Percentiles rank a stretch among this genome's conserved stretches.
phyloP scores from a whole-genome alignment of 139 green algal genomes.

The Asterochloris sp. region DNA sequence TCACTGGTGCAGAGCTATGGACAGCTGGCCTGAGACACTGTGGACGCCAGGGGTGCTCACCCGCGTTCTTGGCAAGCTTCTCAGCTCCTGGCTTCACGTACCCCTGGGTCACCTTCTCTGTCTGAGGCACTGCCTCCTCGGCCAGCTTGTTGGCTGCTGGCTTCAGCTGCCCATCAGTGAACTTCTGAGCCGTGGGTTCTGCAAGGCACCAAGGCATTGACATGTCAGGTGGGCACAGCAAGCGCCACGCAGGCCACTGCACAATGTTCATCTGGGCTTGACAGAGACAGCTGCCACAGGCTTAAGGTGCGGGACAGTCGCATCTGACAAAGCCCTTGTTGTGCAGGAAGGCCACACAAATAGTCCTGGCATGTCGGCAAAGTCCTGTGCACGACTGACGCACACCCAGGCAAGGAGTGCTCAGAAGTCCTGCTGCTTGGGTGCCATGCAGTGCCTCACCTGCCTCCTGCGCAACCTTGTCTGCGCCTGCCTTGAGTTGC shows the following conservation, averaged over 20 bases:
- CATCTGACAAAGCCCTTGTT: not conserved
- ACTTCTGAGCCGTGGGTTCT: slow-evolving; percentile 16
- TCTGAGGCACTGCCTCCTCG: slow-evolving; percentile 6
- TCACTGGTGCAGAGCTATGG: not conserved
- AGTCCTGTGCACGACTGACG: too few relatives aligned
- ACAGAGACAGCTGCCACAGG: not conserved
- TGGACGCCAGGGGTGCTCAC: not conserved
- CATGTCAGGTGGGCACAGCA: too few relatives aligned
- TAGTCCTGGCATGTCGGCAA: not conserved
- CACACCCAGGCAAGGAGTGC: too few relatives aligned
- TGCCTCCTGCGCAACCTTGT: slow-evolving; percentile 10
- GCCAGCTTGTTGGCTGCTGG: slow-evolving; percentile 15
- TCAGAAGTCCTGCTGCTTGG: too few relatives aligned
- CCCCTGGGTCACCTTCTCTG: slow-evolving; percentile 8
- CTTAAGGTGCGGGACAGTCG: not conserved
- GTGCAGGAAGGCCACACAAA: not conserved
- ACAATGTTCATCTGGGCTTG: too few relatives aligned
- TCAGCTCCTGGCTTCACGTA: slow-evolving; percentile 13
- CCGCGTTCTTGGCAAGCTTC: slow-evolving; percentile 12
- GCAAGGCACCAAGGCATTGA: not conserved
- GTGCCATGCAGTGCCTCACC: not conserved
- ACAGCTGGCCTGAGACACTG: not conserved
- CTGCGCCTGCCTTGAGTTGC: slow-evolving; percentile 1
- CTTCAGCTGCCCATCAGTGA: slow-evolving; percentile 12
- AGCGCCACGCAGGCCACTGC: too few relatives aligned